phyloP scores from a whole-genome alignment of 2,329 filamentous ascomycete species.

The Colletotrichum sp. region DNA sequence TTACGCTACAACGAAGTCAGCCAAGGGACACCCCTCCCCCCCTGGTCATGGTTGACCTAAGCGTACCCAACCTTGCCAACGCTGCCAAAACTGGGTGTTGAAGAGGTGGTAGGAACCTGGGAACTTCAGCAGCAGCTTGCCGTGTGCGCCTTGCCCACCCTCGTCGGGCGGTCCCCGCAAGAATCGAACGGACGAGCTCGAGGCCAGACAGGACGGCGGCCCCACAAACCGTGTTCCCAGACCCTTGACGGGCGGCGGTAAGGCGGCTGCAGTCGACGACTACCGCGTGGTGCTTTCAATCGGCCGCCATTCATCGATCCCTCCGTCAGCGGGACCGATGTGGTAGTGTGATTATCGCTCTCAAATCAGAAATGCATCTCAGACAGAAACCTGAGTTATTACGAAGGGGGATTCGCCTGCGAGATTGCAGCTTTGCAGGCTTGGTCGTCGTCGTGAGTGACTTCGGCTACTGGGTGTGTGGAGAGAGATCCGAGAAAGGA shows the following conservation, averaged over 20 bases:
- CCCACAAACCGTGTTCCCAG: conserved; percentile 21
- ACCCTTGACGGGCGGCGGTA: conserved; percentile 16
- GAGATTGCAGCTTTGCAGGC: not conserved
- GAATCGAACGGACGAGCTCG: conserved; percentile 1
- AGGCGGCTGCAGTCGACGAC: conserved; percentile 22
- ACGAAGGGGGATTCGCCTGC: not conserved
- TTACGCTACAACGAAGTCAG: not conserved
- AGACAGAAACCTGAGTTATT: not conserved
- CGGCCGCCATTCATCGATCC: conserved; percentile 11
- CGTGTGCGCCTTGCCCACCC: not conserved
- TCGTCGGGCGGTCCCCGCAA: conserved; percentile 15
- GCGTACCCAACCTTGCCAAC: not conserved
- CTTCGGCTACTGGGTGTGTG: not conserved
- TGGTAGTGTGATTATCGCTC: not conserved
- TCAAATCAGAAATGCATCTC: conserved; percentile 18
- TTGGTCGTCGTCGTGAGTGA: not conserved
- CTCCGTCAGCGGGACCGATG: conserved; percentile 5
- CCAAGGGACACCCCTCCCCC: not conserved
- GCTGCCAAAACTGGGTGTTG: not conserved
- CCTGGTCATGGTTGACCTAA: not conserved
- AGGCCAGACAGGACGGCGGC: conserved; percentile 4
- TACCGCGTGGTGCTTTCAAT: conserved; percentile 18
- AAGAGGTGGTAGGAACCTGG: not conserved
- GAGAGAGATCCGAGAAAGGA: not conserved
- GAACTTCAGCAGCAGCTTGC: not conserved